These are phyloP conservation scores for Venturia nashicola DNA, from an alignment of 2,329 filamentous ascomycete genomes.

Conservation along the genomic window DNA sequence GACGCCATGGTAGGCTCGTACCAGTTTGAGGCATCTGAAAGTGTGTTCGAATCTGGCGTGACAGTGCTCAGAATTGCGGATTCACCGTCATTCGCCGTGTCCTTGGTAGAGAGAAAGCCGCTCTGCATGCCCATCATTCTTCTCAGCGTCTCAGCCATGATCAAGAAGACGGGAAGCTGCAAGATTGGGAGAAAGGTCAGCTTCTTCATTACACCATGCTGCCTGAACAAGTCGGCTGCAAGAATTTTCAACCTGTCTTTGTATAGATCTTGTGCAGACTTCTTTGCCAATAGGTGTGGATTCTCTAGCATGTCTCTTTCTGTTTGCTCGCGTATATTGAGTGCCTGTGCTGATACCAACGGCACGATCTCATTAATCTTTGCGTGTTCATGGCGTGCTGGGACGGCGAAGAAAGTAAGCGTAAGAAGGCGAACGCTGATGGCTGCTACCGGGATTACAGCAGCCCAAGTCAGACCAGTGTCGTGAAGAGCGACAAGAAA, in stretches of 20 bases:
- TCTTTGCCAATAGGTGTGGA: neutral
- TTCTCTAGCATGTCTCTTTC: neutral
- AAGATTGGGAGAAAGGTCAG: slow-evolving; percentile 10
- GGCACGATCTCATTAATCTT: slow-evolving; percentile 20
- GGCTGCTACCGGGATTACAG: slow-evolving; percentile 42
- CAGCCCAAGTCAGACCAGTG: slow-evolving; percentile 40
- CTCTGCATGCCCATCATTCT: slow-evolving; percentile 20
- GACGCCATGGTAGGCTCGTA: slow-evolving; percentile 4
- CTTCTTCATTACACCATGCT: neutral
- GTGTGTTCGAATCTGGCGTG: neutral
- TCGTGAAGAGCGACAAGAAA: slow-evolving; percentile 24
- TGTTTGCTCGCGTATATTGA: slow-evolving; percentile 9
- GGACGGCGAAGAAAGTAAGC: slow-evolving; percentile 35
- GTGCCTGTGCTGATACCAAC: slow-evolving; percentile 14
- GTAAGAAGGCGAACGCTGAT: slow-evolving; percentile 36
- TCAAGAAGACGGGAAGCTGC: slow-evolving; percentile 24
- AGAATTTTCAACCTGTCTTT: neutral
- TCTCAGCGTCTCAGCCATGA: slow-evolving; percentile 24
- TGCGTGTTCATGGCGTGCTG: slow-evolving; percentile 21
- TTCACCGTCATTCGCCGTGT: neutral
- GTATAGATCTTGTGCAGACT: neutral
- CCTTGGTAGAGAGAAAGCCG: slow-evolving; percentile 4
- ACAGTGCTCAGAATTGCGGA: neutral
- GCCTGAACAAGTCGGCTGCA: neutral
- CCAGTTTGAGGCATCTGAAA: neutral